phyloP scores from a whole-genome alignment of 176 grass and related monocot genomes.

The Themeda triandra region DNA sequence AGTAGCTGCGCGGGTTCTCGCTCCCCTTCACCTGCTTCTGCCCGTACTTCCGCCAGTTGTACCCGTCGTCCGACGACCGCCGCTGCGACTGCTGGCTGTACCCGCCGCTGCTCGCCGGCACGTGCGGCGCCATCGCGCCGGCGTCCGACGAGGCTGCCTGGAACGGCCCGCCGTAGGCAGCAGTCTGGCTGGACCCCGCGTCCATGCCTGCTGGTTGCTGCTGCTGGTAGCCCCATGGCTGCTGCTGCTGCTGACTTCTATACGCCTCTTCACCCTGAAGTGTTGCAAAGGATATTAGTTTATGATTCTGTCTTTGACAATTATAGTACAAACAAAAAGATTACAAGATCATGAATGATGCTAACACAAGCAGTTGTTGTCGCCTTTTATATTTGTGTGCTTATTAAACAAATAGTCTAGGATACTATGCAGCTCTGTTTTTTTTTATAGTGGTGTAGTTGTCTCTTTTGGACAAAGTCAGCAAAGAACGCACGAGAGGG shows the following conservation, averaged over 20 bases:
- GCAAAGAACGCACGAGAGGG: not conserved
- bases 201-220: conserved; percentile 35
- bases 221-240: conserved; percentile 43
- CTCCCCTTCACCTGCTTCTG: conserved; percentile 98
- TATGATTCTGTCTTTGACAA: not conserved
- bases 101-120: conserved; percentile 9
- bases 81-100: conserved; percentile 39
- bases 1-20: conserved; percentile 97
- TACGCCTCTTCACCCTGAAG: conserved; percentile 39
- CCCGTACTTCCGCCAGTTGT: conserved; percentile 99
- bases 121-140: not conserved
- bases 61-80: conserved; percentile 78
- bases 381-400: conserved; percentile 12
- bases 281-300: not conserved
- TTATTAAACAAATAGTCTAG: not conserved
- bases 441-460: not conserved
- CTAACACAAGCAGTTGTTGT: not conserved
- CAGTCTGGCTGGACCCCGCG: conserved; percentile 20
- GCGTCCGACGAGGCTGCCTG: conserved; percentile 41
- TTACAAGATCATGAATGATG: conserved; percentile 24
- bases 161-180: conserved; percentile 32
- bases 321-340: conserved; percentile 15
- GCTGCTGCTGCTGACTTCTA: conserved; percentile 31
- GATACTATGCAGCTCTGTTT: not conserved
- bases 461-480: not conserved